Conservation (phyloP, 495 filamentous ascomycete genomes). For the Aspergillus kassunensis region DNA sequence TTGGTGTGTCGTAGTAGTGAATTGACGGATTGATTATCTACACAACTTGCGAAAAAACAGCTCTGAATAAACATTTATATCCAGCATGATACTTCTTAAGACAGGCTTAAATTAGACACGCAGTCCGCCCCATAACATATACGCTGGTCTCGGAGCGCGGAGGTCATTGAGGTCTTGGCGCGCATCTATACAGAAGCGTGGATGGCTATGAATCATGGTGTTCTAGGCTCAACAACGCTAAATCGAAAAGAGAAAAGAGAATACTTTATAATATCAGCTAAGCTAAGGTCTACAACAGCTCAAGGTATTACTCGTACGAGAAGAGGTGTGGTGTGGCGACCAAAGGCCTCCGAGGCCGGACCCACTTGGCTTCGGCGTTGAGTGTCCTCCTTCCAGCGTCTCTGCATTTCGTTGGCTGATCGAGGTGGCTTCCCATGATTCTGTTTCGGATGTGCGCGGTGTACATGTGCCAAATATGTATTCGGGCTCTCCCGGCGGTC, state of each 20-base stretch:
- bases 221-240: not conserved
- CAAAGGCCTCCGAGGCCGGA: not conserved
- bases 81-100: not conserved
- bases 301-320: not conserved
- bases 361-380: slow-evolving; percentile 2
- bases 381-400: not conserved
- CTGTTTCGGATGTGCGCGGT: too few species aligned
- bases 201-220: not conserved
- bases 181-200: not conserved
- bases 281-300: not conserved
- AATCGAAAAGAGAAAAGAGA: not conserved
- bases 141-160: not conserved
- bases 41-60: too few species aligned
- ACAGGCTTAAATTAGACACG: not conserved
- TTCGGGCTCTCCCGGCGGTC: too few species aligned
- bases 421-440: too few species aligned
- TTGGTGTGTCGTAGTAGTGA: too few species aligned
- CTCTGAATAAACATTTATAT: not conserved
- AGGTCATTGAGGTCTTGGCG: not conserved
- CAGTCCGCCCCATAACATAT: not conserved
- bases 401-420: too few species aligned
- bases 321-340: not conserved
- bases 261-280: not conserved
- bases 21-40: too few species aligned
- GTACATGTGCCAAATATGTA: too few species aligned